Base-by-base conservation (phyloP, 176 grass and related monocot genomes). In the Avena eriantha region DNA sequence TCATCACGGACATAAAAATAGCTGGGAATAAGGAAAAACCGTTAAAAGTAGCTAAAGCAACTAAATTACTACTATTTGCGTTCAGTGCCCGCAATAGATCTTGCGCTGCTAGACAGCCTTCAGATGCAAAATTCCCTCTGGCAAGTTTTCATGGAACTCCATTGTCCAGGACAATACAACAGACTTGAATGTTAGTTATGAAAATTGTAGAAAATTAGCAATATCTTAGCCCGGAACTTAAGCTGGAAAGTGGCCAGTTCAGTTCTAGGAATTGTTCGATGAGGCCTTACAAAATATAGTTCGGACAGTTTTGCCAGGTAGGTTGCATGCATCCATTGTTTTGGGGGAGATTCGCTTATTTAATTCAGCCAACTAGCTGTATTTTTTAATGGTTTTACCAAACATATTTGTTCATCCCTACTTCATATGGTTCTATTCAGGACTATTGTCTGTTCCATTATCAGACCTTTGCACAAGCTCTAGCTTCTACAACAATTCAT, bases 401-500 rank as follows among this genome's bases (percentile, higher is more conserved):
- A 76, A 5, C 73, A 5, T 18, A 76, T 54, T 76, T 76, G 16
- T 18, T 54, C 48, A 76, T 1, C 47, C 24, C 48, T 8, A 55
- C 73, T 55, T 1, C 43, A 69, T 60, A 19, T 49, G 68, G 22
- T 35, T 77, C 26, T 81, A 58, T 77, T 14, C 57, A 43, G 51
- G 41, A 58, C 35, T 10, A 85, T n/a, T 26, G 26, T 55, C 24
- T 24, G 0, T 68, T 57, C 67, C 16, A 83, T 31, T 61, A 46
- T 10, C 63, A 82, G 35, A 36, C 23, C 10, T 56, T 46, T 75
- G 0, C 29, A 67, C 34, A 73, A 53, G 34, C 22, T 35, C 39
- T 77, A 65, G 58, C 10, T 77, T 78, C 47, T 18, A 34, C 17
- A 86, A 21, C 22, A 71, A 79, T 29, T 65, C 10, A 79, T 26